phyloP scores from a whole-genome alignment of 352 stramenopile species.

The Phytophthora vignae region DNA sequence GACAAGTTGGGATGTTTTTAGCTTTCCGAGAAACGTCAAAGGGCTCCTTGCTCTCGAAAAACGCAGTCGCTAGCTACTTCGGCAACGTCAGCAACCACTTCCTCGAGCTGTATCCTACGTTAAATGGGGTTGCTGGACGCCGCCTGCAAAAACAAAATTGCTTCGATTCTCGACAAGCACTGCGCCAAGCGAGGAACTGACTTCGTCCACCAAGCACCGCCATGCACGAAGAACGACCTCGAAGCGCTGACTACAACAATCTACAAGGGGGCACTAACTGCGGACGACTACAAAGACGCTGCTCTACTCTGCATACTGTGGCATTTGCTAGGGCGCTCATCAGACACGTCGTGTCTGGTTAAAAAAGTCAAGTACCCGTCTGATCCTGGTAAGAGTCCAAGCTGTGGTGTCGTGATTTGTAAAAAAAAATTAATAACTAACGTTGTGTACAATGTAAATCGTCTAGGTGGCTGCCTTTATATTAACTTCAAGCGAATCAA shows the following conservation, averaged over 20 bases:
- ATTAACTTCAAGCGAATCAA: background rate
- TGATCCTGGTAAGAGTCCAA: background rate
- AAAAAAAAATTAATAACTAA: background rate
- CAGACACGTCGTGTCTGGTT: background rate
- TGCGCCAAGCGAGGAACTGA: background rate
- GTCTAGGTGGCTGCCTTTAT: background rate
- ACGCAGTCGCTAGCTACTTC: background rate
- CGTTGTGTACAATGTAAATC: background rate
- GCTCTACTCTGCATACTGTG: background rate
- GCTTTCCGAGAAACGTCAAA: too few species aligned
- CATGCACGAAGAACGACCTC: background rate
- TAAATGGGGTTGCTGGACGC: background rate
- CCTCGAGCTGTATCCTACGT: background rate
- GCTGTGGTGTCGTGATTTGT: too few species aligned
- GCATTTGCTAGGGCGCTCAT: background rate
- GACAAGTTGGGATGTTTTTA: too few species aligned
- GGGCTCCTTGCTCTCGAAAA: background rate
- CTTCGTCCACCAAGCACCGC: background rate
- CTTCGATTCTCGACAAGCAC: background rate
- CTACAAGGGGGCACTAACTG: background rate
- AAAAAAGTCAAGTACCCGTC: background rate
- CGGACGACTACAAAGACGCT: background rate
- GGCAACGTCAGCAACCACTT: background rate
- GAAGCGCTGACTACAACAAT: background rate
- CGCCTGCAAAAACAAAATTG: background rate